Conservation (phyloP, 441 rosid species). For the Erodium moschatum region DNA sequence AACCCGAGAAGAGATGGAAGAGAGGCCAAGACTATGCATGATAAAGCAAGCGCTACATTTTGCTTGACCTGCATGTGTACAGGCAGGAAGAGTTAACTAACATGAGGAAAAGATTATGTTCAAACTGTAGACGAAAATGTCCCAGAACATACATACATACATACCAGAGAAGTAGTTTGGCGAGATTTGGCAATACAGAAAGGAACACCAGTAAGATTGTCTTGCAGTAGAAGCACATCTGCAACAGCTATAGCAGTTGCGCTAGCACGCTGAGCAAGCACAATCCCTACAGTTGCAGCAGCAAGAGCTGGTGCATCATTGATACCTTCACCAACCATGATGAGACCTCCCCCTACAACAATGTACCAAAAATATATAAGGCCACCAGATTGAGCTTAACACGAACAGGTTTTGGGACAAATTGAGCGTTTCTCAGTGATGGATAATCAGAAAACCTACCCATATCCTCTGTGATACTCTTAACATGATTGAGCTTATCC, state of each 20-base stretch:
- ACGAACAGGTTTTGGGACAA: too few species aligned
- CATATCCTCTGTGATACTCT: conserved; percentile 39
- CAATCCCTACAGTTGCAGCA: conserved; percentile 88
- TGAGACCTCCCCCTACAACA: conserved; percentile 72
- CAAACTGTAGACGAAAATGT: not conserved
- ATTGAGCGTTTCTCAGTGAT: too few species aligned
- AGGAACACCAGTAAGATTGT: conserved; percentile 68
- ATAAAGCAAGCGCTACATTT: conserved; percentile 67
- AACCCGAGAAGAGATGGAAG: conserved; percentile 71
- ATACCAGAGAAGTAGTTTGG: conserved; percentile 69
- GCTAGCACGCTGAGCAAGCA: conserved; percentile 95
- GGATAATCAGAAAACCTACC: too few species aligned
- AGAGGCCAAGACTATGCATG: conserved; percentile 62
- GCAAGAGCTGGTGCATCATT: conserved; percentile 96
- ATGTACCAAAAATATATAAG: conserved; percentile 19
- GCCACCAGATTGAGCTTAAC: too few species aligned
- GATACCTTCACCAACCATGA: conserved; percentile 94
- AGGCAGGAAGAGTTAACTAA: too few species aligned
- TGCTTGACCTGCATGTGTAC: too few species aligned
- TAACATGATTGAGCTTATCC: conserved; percentile 76
- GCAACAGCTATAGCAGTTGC: conserved; percentile 85
- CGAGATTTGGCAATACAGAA: conserved; percentile 76
- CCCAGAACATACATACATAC: conserved; percentile 37
- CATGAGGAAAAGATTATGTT: not conserved
- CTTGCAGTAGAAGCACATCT: conserved; percentile 59